A percentile compares a stretch with the other conserved stretches of the same genome.
These are phyloP conservation scores for Suillus ampliporus DNA, from an alignment of 768 basidiomycete species.

Conservation along the genomic window DNA sequence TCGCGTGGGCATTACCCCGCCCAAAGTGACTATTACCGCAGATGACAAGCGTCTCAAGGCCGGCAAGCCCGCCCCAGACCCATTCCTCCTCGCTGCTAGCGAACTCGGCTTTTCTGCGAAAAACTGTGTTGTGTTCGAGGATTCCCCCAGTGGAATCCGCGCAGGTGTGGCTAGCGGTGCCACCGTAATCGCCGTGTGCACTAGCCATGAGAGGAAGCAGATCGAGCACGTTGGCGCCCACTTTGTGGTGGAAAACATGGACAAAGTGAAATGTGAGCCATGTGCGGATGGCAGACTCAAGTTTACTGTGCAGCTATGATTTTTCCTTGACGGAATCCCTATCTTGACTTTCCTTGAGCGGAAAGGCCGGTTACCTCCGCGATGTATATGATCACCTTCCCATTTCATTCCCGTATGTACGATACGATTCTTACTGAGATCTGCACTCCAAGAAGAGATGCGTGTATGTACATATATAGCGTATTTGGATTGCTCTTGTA, in stretches of 20 bases:
- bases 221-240: constrained; percentile 63
- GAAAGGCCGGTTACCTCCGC: neutral
- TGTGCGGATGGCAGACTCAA: constrained; percentile 47
- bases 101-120: constrained; percentile 60
- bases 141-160: constrained; percentile 68
- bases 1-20: constrained; percentile 71
- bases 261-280: constrained; percentile 48
- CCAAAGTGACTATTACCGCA: constrained; percentile 73
- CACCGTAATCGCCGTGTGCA: constrained; percentile 76
- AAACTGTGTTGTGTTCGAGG: constrained; percentile 80
- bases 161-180: constrained; percentile 77
- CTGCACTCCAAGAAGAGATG: neutral
- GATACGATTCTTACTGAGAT: neutral
- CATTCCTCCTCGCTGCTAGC: constrained; percentile 65
- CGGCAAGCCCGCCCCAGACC: constrained; percentile 67
- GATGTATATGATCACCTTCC: neutral
- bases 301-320: constrained; percentile 45
- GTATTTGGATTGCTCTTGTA: neutral
- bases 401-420: neutral
- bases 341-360: neutral
- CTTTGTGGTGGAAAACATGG: constrained; percentile 60
- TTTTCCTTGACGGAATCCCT: neutral
- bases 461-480: neutral
- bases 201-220: constrained; percentile 64
- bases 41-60: constrained; percentile 76